Evolutionary conservation across 441 rosid species (phyloP).

Genomic region (Populus hybrid): DNA sequence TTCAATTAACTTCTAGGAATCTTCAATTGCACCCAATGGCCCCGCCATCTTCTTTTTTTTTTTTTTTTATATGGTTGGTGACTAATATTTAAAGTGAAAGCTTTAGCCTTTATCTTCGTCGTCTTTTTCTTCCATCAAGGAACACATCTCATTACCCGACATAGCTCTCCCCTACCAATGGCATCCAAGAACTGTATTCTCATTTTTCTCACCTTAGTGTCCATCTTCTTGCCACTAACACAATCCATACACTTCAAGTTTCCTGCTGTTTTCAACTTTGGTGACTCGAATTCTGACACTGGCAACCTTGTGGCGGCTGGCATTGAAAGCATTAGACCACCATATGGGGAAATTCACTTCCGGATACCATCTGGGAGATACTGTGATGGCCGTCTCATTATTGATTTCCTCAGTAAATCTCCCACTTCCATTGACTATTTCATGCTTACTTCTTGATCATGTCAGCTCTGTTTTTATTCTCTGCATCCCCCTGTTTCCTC

Average conservation of each 20-base stretch:
- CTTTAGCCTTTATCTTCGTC: not conserved
- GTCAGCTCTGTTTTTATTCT: not conserved
- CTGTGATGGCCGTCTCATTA: conserved; percentile 42
- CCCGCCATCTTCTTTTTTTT: conserved; percentile 16
- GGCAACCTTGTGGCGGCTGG: conserved; percentile 48
- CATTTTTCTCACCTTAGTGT: conserved; percentile 26
- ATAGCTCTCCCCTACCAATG: conserved; percentile 25
- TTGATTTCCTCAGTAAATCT: conserved; percentile 59
- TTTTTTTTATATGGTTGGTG: conserved; percentile 24
- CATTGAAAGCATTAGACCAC: conserved; percentile 33
- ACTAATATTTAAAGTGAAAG: conserved; percentile 28
- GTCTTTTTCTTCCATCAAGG: not conserved
- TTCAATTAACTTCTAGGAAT: conserved; percentile 25
- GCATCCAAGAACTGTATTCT: conserved; percentile 29
- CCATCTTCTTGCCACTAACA: conserved; percentile 34
- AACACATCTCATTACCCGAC: not conserved
- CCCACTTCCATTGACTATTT: not conserved
- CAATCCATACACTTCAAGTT: conserved; percentile 43
- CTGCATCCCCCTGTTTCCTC: not conserved
- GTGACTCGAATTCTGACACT: conserved; percentile 53
- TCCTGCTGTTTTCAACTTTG: conserved; percentile 51
- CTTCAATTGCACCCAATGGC: conserved; percentile 26
- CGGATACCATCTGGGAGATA: conserved; percentile 41
- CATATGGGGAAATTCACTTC: conserved; percentile 40
- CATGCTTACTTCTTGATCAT: not conserved